Base-by-base conservation (phyloP, 1,284 basidiomycete species). In the Melampsora occidentalis region DNA sequence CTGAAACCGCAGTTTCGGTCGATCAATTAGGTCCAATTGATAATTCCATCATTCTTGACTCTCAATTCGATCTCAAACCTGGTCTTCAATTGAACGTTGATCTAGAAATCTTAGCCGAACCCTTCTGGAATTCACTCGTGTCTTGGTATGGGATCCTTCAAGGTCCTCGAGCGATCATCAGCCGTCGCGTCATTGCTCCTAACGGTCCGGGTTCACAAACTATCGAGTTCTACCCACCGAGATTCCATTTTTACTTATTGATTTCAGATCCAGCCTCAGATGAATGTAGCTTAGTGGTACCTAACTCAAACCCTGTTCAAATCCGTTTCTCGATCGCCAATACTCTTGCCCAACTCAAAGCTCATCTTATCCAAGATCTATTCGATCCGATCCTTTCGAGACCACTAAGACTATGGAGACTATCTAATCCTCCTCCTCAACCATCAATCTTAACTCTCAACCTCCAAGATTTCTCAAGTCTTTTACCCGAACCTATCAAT, bases 401-500 rank as follows among this genome's bases (percentile, higher is more conserved):
- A 42, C 14, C 57, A 2, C 35, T 76, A 48, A 51, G 64, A n/a
- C 70, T 68, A 14, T 62, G 70, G 66, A 46, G 59, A 77, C 31
- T 79, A 79, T 67, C 76, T 78, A 22, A 72, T 79, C 12, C 53
- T 66, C 61, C 78, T 72, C 63, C 77, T 22, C 49, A 79, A 16
- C 73, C 77, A 20, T 70, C 73, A 22, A 78, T 78, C 69, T 79
- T 78, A 63, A 73, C 76, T 18, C 42, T 61, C 67, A 62, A 25
- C 12, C 20, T 63, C 5, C 7, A 22, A 20, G 61, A 66, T 33
- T 53, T 67, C 18, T 12, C 1, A 28, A 2, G 0, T 2, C 51
- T 73, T 10, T 63, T 59, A 20, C 61, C 18, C 9, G 62, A 73
- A 51, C 71, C 66, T 25, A 53, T 68, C 66, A n/a, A 73, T 22